Evolutionary conservation across 495 filamentous ascomycete genomes (phyloP).

Genomic region (Neurospora sp.): DNA sequence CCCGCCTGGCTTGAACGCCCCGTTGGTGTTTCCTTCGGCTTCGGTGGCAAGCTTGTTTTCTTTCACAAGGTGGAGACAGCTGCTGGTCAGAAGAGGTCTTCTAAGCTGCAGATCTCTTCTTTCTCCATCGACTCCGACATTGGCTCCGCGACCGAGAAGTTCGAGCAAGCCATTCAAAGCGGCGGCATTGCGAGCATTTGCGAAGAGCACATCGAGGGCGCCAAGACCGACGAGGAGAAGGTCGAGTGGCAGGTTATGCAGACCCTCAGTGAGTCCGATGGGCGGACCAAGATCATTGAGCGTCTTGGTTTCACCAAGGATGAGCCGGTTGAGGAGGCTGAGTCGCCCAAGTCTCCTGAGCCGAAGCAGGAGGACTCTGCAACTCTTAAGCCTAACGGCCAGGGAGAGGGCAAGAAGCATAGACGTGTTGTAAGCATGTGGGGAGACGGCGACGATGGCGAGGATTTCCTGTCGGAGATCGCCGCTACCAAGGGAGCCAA

Average conservation of each 20-base stretch:
- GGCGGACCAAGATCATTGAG: conserved; percentile 68
- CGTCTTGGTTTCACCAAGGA: conserved; percentile 75
- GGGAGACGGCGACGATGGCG: conserved; percentile 61
- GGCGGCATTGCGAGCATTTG: conserved; percentile 74
- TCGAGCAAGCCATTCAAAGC: conserved; percentile 70
- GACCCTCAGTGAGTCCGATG: conserved; percentile 72
- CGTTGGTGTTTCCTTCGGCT: conserved; percentile 83
- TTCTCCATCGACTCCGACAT: conserved; percentile 86
- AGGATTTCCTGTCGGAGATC: conserved; percentile 74
- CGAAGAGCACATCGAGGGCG: conserved; percentile 60
- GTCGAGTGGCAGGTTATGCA: conserved; percentile 91
- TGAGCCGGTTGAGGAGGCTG: conserved; percentile 28
- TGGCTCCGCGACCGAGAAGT: conserved; percentile 71
- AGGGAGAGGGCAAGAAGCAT: conserved; percentile 28
- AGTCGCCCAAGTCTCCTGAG: conserved; percentile 14
- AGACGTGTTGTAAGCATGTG: conserved; percentile 31
- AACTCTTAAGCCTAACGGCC: conserved; percentile 22
- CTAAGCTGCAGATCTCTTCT: conserved; percentile 70
- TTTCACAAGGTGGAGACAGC: conserved; percentile 50
- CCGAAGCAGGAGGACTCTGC: conserved; percentile 30
- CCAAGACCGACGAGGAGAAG: conserved; percentile 80
- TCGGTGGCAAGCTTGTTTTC: conserved; percentile 84
- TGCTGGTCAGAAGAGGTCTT: conserved; percentile 51
- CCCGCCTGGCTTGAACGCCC: conserved; percentile 88
- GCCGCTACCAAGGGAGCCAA: conserved; percentile 42